phyloP scores from a whole-genome alignment of 75 land plant species.

The Pinus taeda region DNA sequence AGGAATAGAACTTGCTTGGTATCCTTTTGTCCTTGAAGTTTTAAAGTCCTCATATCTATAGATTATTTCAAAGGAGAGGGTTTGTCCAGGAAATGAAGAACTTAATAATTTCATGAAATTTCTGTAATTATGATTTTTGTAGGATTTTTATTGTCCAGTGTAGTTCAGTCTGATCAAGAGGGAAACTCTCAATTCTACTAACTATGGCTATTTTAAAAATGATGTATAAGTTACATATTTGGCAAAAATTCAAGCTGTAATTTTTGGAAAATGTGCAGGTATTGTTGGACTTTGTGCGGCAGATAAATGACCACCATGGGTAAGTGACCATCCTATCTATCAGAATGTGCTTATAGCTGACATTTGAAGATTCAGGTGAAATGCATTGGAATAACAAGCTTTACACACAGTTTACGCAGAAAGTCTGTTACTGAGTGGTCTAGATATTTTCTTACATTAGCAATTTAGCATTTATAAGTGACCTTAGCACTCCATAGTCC shows the following conservation, averaged over 20 bases:
- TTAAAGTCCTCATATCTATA: background rate
- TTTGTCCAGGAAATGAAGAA: background rate
- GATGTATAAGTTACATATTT: background rate
- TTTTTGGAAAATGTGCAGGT: constrained; percentile 53
- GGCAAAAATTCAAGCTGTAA: background rate
- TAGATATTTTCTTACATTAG: too few species aligned
- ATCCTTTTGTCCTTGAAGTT: background rate
- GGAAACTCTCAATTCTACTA: background rate
- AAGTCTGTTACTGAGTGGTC: background rate
- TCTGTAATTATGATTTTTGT: background rate
- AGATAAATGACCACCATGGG: constrained; percentile 98
- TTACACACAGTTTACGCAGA: background rate
- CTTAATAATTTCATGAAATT: background rate
- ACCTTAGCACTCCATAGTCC: too few species aligned
- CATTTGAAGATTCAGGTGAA: too few species aligned
- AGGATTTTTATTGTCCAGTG: background rate
- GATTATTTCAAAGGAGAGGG: background rate
- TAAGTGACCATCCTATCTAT: constrained; percentile 12
- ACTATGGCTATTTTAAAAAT: background rate
- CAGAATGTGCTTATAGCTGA: too few species aligned
- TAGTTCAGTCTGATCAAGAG: background rate
- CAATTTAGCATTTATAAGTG: too few species aligned
- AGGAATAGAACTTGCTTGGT: background rate
- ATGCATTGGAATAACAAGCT: too few species aligned
- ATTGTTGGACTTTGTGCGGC: constrained; percentile 84